Conservation (phyloP, 2,329 filamentous ascomycete genomes). For the Talaromyces pinophilus region DNA sequence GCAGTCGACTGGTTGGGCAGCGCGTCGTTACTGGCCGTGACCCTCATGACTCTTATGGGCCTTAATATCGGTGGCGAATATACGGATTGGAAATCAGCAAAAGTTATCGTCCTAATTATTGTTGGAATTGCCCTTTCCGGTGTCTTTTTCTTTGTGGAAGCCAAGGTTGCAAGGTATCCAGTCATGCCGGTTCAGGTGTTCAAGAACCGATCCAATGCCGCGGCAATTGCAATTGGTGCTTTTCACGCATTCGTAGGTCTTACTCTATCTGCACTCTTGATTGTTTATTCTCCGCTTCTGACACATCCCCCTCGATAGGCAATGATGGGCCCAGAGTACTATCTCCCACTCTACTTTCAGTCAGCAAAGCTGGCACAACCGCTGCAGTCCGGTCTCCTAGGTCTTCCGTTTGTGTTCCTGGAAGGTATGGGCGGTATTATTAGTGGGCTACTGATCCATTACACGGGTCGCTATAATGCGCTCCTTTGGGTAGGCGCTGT, state of each 20-base stretch:
- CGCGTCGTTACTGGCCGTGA: constrained; percentile 62
- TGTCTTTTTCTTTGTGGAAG: constrained; percentile 6
- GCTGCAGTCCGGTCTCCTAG: constrained; percentile 25
- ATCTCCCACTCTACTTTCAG: constrained; percentile 31
- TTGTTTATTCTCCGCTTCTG: not conserved
- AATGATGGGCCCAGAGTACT: constrained; percentile 24
- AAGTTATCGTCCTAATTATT: constrained; percentile 51
- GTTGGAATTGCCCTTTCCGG: not conserved
- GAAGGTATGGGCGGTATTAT: constrained; percentile 38
- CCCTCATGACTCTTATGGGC: constrained; percentile 57
- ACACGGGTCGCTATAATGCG: constrained; percentile 44
- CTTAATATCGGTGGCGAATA: constrained; percentile 68
- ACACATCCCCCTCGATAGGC: constrained; percentile 22
- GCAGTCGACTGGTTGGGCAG: constrained; percentile 61
- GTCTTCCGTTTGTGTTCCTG: constrained; percentile 24
- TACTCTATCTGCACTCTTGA: not conserved
- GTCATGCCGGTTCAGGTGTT: constrained; percentile 60
- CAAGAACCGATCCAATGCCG: constrained; percentile 26
- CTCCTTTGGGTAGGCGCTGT: constrained; percentile 40
- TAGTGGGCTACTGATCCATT: constrained; percentile 46
- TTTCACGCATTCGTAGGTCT: constrained; percentile 7
- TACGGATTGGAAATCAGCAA: constrained; percentile 55
- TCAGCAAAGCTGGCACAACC: constrained; percentile 24
- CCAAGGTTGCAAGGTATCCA: constrained; percentile 59
- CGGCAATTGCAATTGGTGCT: constrained; percentile 6